Base-by-base conservation (phyloP, 2,329 filamentous ascomycete genomes). In the Rutstroemia sp. region DNA sequence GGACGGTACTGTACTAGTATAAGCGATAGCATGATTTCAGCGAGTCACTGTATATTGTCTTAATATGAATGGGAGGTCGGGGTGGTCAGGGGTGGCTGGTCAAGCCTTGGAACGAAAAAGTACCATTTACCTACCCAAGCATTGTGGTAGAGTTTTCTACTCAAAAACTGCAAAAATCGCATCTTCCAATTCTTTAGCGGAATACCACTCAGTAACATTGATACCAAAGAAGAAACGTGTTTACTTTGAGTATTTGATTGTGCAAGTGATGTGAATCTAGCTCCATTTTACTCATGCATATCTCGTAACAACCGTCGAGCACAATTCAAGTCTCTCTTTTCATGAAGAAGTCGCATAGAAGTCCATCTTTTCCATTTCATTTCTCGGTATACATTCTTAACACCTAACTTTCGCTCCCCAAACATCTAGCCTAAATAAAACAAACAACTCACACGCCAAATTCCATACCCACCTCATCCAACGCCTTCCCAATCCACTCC, bases 401-500 rank as follows among this genome's bases (percentile, higher is more conserved):
- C 37, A 10, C 19, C 12, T 49, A 19, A 17, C 45, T 12, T 60
- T 54, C 44, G 57, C 19, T 34, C 8, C 14, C 50, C 37, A 45
- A 42, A 46, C 14, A 49, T 38, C 5, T 38, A 46, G 14, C 42
- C 12, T 12, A 39, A 44, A 16, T 34, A 34, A 34, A 34, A 9
- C 30, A 34, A 34, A 34, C 30, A 12, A 37, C n/a, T 64, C 58
- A 68, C 50, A 69, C 57, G 21, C 68, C 67, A 64, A 82, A 68
- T 67, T 86, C 82, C 27, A 71, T 73, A 0, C 84, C 84, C 25
- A 89, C 78, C 30, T 80, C 80, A 51, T 83, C 78, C 59, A 90
- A 70, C 12, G 83, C 82, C 64, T 78, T 78, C 9, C 78, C 76
- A 9, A 89, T 69, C 59, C 85, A 73, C 41, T 72, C 72, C 60